A percentile compares a stretch with the other conserved stretches of the same genome.
Evolutionary conservation across 2,329 filamentous ascomycete genomes (phyloP).

Genomic region (Botryotinia narcissicola): DNA sequence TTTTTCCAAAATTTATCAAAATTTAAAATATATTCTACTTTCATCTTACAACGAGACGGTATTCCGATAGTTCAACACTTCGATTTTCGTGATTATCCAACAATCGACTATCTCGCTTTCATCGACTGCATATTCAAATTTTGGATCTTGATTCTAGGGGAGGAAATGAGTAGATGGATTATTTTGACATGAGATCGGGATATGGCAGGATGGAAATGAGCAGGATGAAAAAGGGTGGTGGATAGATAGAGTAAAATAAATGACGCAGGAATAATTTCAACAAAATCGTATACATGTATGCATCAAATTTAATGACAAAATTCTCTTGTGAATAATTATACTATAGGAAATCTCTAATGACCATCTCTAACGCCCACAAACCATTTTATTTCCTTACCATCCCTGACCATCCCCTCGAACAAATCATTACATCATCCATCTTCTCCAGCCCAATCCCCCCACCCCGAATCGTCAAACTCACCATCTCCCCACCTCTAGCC

Average conservation of each 20-base stretch:
- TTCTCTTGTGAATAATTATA: background rate
- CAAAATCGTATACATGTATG: background rate
- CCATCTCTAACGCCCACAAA: background rate
- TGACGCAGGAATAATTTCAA: background rate
- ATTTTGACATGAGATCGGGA: background rate
- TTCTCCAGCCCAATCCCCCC: too few relatives aligned
- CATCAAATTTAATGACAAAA: background rate
- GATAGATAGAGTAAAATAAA: background rate
- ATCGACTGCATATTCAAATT: background rate
- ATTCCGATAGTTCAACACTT: background rate
- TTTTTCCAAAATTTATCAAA: background rate
- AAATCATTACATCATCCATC: background rate
- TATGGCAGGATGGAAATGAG: too few relatives aligned
- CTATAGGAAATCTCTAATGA: background rate
- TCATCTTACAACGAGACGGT: accelerated
- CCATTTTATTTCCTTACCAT: background rate
- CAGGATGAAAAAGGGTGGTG: too few relatives aligned
- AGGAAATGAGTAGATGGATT: too few relatives aligned
- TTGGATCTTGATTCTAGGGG: accelerated
- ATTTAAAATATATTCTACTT: background rate
- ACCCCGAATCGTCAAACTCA: too few relatives aligned
- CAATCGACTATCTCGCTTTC: background rate
- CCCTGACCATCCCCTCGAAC: background rate
- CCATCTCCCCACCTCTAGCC: too few relatives aligned
- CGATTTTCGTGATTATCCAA: background rate